Evolutionary conservation across 305 asterid genomes (phyloP).

Genomic region (Salvia sclarea): DNA sequence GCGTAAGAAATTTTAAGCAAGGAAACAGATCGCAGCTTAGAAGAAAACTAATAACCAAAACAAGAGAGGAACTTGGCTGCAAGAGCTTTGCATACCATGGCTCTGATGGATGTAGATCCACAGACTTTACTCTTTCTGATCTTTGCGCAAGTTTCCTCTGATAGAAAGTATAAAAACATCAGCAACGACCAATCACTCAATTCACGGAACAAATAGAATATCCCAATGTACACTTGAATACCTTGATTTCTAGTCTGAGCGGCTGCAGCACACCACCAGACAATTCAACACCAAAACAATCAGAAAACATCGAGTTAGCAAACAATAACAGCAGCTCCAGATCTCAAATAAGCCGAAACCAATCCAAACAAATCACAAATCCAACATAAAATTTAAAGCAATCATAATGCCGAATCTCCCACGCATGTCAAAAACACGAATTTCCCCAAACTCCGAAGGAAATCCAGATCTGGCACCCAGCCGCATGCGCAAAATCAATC

Average conservation of each 20-base stretch:
- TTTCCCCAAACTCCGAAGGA: constrained; percentile 7
- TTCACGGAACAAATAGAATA: constrained; percentile 18
- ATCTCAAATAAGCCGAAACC: constrained; percentile 42
- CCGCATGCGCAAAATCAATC: constrained; percentile 31
- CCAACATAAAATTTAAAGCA: constrained; percentile 26
- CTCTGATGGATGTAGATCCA: constrained; percentile 84
- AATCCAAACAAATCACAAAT: constrained; percentile 36
- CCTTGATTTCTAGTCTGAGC: constrained; percentile 77
- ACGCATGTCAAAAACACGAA: constrained; percentile 20
- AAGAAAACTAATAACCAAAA: constrained; percentile 4
- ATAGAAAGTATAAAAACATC: constrained; percentile 32
- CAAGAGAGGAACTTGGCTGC: constrained; percentile 4
- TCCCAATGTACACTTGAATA: constrained; percentile 33
- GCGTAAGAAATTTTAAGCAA: constrained; percentile 16
- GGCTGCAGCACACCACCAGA: constrained; percentile 50
- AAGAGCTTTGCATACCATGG: constrained; percentile 58
- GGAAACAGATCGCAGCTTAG: constrained; percentile 11
- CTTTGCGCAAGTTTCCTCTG: constrained; percentile 80
- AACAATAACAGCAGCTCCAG: constrained; percentile 44
- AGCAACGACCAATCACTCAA: constrained; percentile 30
- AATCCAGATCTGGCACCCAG: constrained; percentile 36
- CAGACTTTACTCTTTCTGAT: constrained; percentile 79
- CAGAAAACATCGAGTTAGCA: constrained; percentile 37
- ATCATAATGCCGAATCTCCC: constrained; percentile 27
- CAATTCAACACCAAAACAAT: constrained; percentile 26